Base-by-base conservation (phyloP, 768 basidiomycete species). In the Mycena maculata region DNA sequence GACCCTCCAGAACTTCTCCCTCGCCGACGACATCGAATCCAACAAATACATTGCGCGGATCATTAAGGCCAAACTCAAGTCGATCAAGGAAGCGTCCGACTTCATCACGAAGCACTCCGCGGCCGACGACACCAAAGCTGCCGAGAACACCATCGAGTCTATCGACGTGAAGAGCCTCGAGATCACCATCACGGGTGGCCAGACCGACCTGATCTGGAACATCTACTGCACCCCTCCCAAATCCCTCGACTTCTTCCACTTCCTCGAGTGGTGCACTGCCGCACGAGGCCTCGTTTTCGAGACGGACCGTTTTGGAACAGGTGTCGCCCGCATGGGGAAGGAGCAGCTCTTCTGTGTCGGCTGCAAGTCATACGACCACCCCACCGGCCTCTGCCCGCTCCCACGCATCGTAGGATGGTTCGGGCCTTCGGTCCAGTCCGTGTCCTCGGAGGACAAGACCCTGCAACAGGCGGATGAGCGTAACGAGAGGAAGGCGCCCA, bases 261-360 rank as follows among this genome's bases (percentile, higher is more conserved):
- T n/a, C 20, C 41, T 57, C 12, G 42, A 31, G 3, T 57, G 56
- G 56, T 27, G 36, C 2, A 1, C 28, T 11, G 6, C 36, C 0
- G 59, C 38, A 4, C 48, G 59, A 4, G 20, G 7, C 3, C 12
- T 60, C 23, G 7, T 2, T 0, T 60, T 38, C 48, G 47, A 49
- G 12, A 50, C 59, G 9, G 27, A 25, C 2, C 9, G n/a, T 8
- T 33, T 20, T 5, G 48, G 59, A 3, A 50, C 59, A 9, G 48
- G 59, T 20, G 53, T 63, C 2, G 27, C 53, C 1, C 53, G 62
- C 23, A 22, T 16, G 4, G 53, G 44, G 1, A 0, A 6, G 2
- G 53, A 55, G 1, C 62, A 63, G 36, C 33, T 63, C 25, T 49
- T 55, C 45, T 63, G 62, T 12, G 45, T 48, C 11, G 62, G 62